phyloP scores from a whole-genome alignment of 768 basidiomycete species.

The Lactarius trivialis region DNA sequence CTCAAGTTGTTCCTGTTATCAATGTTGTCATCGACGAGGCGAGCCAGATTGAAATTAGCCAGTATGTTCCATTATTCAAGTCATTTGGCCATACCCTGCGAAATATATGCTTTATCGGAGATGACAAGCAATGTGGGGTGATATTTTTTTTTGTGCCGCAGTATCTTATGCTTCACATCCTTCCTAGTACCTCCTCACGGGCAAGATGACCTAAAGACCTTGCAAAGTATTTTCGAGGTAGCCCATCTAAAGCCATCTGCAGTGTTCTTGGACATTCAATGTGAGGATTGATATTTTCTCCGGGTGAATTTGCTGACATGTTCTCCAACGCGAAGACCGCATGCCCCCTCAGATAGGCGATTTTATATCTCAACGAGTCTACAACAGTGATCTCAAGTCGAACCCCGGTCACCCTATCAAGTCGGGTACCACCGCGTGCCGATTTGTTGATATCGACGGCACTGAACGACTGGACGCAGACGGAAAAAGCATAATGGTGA shows the following conservation, averaged over 20 bases:
- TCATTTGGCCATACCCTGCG: constrained; percentile 26
- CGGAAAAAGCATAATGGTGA: constrained; percentile 9
- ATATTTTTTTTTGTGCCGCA: not conserved
- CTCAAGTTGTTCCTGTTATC: constrained; percentile 26
- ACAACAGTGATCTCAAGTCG: constrained; percentile 55
- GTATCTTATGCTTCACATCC: not conserved
- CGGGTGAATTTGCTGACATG: constrained; percentile 11
- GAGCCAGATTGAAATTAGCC: constrained; percentile 27
- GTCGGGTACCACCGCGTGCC: constrained; percentile 40
- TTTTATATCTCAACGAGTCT: constrained; percentile 64
- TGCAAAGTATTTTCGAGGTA: constrained; percentile 75
- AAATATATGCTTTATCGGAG: constrained; percentile 38
- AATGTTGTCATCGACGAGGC: constrained; percentile 36
- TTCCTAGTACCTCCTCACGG: constrained; percentile 72
- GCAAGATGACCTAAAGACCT: constrained; percentile 54
- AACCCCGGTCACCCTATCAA: constrained; percentile 42
- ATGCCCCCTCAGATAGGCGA: constrained; percentile 78
- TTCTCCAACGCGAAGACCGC: constrained; percentile 45
- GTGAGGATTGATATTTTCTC: constrained; percentile 36
- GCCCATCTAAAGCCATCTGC: constrained; percentile 44
- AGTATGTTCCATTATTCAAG: constrained; percentile 30
- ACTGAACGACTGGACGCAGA: constrained; percentile 29
- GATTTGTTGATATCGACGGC: constrained; percentile 54
- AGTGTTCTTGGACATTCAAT: constrained; percentile 67
- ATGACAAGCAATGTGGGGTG: constrained; percentile 37